Conservation (phyloP, 352 stramenopile genomes). For the Phytophthora hibernalis region DNA sequence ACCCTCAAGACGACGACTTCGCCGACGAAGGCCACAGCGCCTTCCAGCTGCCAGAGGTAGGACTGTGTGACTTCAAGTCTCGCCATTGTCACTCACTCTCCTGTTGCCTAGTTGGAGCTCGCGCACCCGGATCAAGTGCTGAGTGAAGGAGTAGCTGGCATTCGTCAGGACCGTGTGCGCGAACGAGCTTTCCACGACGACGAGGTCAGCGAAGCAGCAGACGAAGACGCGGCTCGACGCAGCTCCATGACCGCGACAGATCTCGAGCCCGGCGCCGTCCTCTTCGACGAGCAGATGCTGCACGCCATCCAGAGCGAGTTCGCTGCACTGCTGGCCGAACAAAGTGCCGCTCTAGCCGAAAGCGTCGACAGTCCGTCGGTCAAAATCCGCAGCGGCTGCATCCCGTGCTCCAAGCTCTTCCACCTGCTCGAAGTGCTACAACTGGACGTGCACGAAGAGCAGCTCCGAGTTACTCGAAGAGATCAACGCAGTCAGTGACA, state of each 20-base stretch:
- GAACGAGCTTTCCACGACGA: constrained; percentile 51
- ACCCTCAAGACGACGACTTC: constrained; percentile 43
- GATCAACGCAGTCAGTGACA: constrained; percentile 70
- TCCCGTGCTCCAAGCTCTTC: constrained; percentile 57
- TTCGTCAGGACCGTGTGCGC: constrained; percentile 71
- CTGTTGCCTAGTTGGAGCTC: constrained; percentile 62
- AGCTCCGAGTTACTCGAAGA: constrained; percentile 73
- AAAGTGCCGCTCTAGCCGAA: constrained; percentile 29
- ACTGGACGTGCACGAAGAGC: constrained; percentile 42
- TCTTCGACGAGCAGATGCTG: constrained; percentile 73
- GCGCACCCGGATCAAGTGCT: constrained; percentile 76
- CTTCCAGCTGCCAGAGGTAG: constrained; percentile 76
- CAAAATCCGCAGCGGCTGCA: constrained; percentile 48
- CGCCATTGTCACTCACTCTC: not conserved
- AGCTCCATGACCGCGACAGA: constrained; percentile 24
- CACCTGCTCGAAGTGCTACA: constrained; percentile 55
- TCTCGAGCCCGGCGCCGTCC: constrained; percentile 38
- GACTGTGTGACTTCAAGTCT: not conserved
- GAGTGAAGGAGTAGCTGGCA: constrained; percentile 69
- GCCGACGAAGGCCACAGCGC: constrained; percentile 39
- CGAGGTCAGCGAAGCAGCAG: constrained; percentile 14
- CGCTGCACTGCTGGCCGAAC: constrained; percentile 39
- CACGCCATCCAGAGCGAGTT: constrained; percentile 65
- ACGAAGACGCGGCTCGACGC: constrained; percentile 9
- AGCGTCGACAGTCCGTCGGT: constrained; percentile 12